A percentile compares a stretch with the other conserved stretches of the same genome.
These are phyloP conservation scores for Heliocybe sulcata DNA, from an alignment of 1,284 basidiomycete species.

Conservation along the genomic window DNA sequence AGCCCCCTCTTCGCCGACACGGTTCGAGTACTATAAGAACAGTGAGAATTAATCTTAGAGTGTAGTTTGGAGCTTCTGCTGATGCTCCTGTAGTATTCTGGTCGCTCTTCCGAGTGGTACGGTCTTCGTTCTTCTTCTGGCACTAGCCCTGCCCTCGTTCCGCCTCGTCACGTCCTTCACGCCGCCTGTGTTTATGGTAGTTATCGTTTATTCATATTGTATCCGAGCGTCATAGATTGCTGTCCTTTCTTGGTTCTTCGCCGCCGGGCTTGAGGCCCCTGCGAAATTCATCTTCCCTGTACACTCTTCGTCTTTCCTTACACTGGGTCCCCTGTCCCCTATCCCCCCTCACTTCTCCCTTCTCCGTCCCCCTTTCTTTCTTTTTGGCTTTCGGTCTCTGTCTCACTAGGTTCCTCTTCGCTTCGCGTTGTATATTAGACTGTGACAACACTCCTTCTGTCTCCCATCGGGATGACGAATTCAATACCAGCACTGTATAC, in stretches of 20 bases:
- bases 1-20: neutral
- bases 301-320: neutral
- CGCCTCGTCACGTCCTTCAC: neutral
- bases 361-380: neutral
- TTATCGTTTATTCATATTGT: neutral
- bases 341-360: neutral
- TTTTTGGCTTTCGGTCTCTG: neutral
- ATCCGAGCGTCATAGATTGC: neutral
- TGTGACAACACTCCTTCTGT: neutral
- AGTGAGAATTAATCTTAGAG: neutral
- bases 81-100: neutral
- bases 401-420: neutral
- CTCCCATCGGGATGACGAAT: neutral
- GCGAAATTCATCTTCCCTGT: neutral
- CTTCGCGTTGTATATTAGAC: neutral
- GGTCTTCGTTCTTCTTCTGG: neutral
- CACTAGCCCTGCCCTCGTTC: neutral
- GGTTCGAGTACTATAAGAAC: neutral
- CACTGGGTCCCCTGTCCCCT: too few species aligned
- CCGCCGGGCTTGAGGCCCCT: neutral
- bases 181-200: neutral
- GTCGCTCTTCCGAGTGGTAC: neutral
- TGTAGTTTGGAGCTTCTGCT: neutral
- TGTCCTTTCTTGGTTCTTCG: neutral
- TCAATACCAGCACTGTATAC: neutral